Evolutionary conservation across 495 filamentous ascomycete genomes (phyloP).

Genomic region (Hyaloscypha bicolor): DNA sequence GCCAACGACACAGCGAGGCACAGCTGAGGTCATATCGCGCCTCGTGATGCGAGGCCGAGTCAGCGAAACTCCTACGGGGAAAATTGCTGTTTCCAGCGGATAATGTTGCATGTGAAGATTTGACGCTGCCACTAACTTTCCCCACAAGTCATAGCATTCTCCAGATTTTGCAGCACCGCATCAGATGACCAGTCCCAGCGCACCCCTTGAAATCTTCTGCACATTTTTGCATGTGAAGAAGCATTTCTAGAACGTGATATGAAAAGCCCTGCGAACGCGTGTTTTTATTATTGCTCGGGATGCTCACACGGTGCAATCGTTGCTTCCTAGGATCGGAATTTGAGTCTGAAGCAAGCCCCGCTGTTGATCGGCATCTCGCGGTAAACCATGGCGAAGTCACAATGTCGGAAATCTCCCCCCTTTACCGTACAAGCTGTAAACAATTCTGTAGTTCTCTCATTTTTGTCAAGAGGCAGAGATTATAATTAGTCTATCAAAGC

Average conservation of each 20-base stretch:
- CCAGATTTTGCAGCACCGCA: constrained; percentile 4
- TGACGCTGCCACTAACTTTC: not conserved
- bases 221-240: constrained; percentile 14
- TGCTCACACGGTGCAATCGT: not conserved
- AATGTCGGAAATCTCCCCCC: not conserved
- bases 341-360: not conserved
- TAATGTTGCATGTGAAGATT: constrained; percentile 6
- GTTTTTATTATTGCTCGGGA: not conserved
- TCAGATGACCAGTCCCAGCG: constrained; percentile 13
- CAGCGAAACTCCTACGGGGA: constrained; percentile 2
- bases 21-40: not conserved
- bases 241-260: constrained; percentile 10
- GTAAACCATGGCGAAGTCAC: not conserved
- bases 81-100: not conserved
- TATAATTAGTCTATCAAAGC: not conserved
- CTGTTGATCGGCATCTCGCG: not conserved
- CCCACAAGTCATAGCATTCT: constrained; percentile 9
- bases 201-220: not conserved
- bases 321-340: not conserved
- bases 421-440: not conserved
- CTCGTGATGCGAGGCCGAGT: constrained; percentile 7
- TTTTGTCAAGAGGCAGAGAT: not conserved
- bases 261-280: not conserved
- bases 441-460: not conserved
- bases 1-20: constrained; percentile 5